These are phyloP conservation scores for Malus hybrid DNA, from an alignment of 331 rosid species.

Conservation along the genomic window DNA sequence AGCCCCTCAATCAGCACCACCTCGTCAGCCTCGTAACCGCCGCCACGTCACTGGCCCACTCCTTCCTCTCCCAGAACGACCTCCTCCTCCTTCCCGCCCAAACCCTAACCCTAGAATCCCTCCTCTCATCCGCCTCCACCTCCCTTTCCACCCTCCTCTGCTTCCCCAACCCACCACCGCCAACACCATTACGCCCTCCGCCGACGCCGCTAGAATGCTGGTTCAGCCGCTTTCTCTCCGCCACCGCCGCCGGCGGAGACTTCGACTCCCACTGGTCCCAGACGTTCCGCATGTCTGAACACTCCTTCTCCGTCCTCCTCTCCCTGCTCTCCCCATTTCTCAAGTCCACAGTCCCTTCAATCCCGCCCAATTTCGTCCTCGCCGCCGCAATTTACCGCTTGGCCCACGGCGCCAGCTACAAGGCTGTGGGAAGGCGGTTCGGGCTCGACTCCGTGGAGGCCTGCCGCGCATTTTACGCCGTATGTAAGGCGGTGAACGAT, in stretches of 20 bases:
- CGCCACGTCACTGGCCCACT: conserved; percentile 34
- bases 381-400: conserved; percentile 61
- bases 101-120: conserved; percentile 52
- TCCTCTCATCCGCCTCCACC: conserved; percentile 44
- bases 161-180: not conserved
- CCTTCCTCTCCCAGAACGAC: conserved; percentile 62
- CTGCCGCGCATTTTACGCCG: conserved; percentile 50
- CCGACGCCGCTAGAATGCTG: conserved; percentile 29
- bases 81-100: conserved; percentile 61
- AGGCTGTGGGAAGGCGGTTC: conserved; percentile 49
- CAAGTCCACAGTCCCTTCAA: conserved; percentile 22
- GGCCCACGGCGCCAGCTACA: conserved; percentile 62
- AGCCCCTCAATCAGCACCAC: conserved; percentile 4
- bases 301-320: conserved; percentile 56
- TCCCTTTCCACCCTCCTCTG: conserved; percentile 14
- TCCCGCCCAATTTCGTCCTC: conserved; percentile 41
- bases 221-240: conserved; percentile 59
- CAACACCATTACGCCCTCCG: not conserved
- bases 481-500: conserved; percentile 41
- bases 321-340: conserved; percentile 45
- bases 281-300: conserved; percentile 54
- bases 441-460: conserved; percentile 40
- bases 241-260: conserved; percentile 8
- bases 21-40: conserved; percentile 19
- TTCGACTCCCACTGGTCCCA: conserved; percentile 46